Evolutionary conservation across 352 stramenopile genomes (phyloP).

Genomic region (Thraustochytrium sp.): DNA sequence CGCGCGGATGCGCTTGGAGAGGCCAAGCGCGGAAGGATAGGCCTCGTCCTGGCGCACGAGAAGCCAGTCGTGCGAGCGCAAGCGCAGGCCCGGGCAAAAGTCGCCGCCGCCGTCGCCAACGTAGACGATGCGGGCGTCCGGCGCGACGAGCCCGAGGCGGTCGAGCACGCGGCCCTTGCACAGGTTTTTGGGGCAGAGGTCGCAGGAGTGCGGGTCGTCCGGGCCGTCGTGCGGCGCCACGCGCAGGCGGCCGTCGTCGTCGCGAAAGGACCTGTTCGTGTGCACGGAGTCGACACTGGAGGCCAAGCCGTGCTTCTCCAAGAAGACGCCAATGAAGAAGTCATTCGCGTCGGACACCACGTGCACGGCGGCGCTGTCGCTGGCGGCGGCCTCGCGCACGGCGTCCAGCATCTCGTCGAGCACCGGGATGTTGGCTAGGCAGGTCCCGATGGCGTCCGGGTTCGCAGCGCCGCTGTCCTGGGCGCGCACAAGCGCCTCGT

Average conservation of each 20-base stretch:
- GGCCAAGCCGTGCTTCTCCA: conserved; percentile 48
- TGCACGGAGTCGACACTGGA: conserved; percentile 44
- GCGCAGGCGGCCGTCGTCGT: conserved; percentile 47
- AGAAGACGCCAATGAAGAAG: conserved; percentile 54
- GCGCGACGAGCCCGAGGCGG: not conserved
- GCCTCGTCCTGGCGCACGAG: conserved; percentile 24
- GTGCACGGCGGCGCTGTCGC: conserved; percentile 36
- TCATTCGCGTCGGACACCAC: conserved; percentile 55
- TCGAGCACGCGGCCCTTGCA: conserved; percentile 54
- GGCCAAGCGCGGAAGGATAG: not conserved
- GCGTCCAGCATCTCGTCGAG: conserved; percentile 45
- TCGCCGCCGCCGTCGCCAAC: conserved; percentile 54
- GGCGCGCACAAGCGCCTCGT: conserved; percentile 39
- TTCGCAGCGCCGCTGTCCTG: conserved; percentile 12
- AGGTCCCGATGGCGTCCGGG: not conserved
- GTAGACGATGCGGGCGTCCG: conserved; percentile 49
- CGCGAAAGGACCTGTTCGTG: conserved; percentile 49
- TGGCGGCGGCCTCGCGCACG: conserved; percentile 33
- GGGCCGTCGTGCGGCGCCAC: conserved; percentile 48
- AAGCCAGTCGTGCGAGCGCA: conserved; percentile 22
- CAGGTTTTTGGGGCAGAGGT: conserved; percentile 53
- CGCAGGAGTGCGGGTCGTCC: conserved; percentile 47
- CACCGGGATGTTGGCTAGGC: conserved; percentile 29
- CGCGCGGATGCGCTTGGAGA: not conserved
- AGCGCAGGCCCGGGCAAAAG: conserved; percentile 52